These are phyloP conservation scores for Lachancea nothofagi DNA, from an alignment of 805 yeast genomes.

Conservation along the genomic window DNA sequence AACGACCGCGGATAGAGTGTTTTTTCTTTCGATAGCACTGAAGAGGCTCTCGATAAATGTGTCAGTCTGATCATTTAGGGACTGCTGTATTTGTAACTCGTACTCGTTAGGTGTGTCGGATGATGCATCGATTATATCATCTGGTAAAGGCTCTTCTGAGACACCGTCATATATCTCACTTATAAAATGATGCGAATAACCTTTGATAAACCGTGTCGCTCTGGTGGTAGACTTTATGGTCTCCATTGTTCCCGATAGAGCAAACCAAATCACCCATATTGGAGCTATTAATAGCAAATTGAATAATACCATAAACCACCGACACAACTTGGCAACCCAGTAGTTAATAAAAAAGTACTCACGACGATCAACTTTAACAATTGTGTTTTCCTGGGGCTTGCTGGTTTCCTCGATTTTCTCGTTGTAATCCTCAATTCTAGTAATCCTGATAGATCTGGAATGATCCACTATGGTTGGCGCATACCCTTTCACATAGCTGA, in stretches of 20 bases:
- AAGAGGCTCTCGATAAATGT: constrained; percentile 58
- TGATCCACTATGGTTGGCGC: constrained; percentile 54
- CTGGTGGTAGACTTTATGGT: constrained; percentile 38
- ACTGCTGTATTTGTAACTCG: constrained; percentile 35
- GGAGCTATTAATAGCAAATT: constrained; percentile 54
- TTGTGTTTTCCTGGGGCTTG: not conserved
- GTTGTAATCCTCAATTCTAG: constrained; percentile 14
- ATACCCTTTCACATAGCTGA: constrained; percentile 46
- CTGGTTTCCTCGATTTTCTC: constrained; percentile 1
- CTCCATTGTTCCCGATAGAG: constrained; percentile 40
- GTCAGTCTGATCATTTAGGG: constrained; percentile 57
- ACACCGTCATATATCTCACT: constrained; percentile 19
- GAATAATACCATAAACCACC: constrained; percentile 44
- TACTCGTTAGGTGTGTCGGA: constrained; percentile 15
- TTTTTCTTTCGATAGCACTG: constrained; percentile 43
- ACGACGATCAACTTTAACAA: constrained; percentile 10
- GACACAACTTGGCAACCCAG: constrained; percentile 36
- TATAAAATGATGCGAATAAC: constrained; percentile 25
- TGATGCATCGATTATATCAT: constrained; percentile 12
- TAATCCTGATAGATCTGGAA: constrained; percentile 37
- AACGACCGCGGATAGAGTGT: constrained; percentile 19
- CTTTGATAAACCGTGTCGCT: constrained; percentile 27
- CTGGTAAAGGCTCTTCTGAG: constrained; percentile 9
- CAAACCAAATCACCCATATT: constrained; percentile 54
- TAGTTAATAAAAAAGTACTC: constrained; percentile 24